Base-by-base conservation (phyloP, 805 yeast species). In the Clavispora fructus region DNA sequence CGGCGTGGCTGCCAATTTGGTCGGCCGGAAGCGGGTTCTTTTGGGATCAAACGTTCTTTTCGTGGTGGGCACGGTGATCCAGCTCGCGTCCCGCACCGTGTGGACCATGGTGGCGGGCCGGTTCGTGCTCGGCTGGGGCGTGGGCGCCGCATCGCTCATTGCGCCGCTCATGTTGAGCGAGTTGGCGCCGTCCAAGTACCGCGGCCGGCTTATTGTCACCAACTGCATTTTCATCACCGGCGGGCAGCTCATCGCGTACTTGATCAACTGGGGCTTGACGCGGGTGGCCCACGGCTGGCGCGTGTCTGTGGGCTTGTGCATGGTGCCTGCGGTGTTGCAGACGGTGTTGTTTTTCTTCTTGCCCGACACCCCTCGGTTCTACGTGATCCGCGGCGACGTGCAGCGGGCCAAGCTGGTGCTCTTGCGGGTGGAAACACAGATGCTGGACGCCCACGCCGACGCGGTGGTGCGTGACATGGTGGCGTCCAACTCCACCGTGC, bases 41-140 rank as follows among this genome's bases (percentile, higher is more conserved):
- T 78, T 92, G 76, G 80, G 83, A 35, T 89, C 97, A 19, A 91
- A 90, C 60, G 60, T 86, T 3, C 68, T 92, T 58, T 92, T 94
- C 61, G 73, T 92, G 25, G 71, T 87, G 33, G 99, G 99, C 49
- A 88, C 96, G 17, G 77, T 79, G 39, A 70, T 91, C 48, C 99
- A 92, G 69, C 79, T 94, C 48, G 87, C 84, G 28, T 81, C 97
- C 8, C 78, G 80, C 45, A 72, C 83, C 4, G 83, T 89, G 49
- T 88, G 97, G 95, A 82, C 85, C 39, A 92, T 92, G 98, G 83
- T 88, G 52, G 82, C 71, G 12, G 99, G 98, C 39, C 78, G 98
- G 63, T 84, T 94, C 54, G 73, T 92, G 41, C 87, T 94, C 85
- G 99, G 99, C 14, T 87, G 87, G 65, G 98, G 97, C 57, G 97